Evolutionary conservation across 2,329 filamentous ascomycete genomes (phyloP), one percentile per base, ranked within the genome.

Genomic region (Colletotrichum lindemuthianum): DNA sequence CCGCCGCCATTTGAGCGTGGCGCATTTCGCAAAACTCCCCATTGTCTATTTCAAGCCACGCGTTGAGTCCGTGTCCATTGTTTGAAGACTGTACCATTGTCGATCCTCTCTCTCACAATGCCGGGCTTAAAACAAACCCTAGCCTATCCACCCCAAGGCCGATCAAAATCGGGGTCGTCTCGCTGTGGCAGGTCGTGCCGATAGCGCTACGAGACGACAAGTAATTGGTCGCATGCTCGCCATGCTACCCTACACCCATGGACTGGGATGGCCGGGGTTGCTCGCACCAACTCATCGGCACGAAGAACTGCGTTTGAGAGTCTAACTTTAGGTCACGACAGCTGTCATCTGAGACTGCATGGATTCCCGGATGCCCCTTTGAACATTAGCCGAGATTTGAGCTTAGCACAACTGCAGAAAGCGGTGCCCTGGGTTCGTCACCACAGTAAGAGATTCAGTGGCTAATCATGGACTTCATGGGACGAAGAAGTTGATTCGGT

Each of bases 291-390:
- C 56, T 65, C 45, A 51, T 47, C 51, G 12, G 13, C 12, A 16
- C 24, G 24, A 61, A 1, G 9, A 55, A 41, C 34, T 13, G 40
- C 36, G 61, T 65, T 61, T 65, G 37, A 61, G 51, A 65, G 33
- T 65, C 61, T 61, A 65, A 47, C 49, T 64, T 64, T 64, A 64
- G 57, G 49, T 39, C 37, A 40, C 34, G 39, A 64, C 57, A 60
- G 36, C 61, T 65, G 58, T 9, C 61, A 65, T 61, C 51, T 55
- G 61, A 65, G 61, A 60, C 57, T 55, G 34, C 44, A 54, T 37
- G 16, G 40, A 12, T 9, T 40, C 40, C 36, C 48, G 11, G 33
- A 13, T 37, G 8, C 3, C 40, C 60, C 50, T n/a, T 8, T 41
- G 13, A 16, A 43, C 6, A 15, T 44, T 45, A 52, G 32, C 61